Conservation (phyloP, 805 yeast genomes). For the Candida succiphila region DNA sequence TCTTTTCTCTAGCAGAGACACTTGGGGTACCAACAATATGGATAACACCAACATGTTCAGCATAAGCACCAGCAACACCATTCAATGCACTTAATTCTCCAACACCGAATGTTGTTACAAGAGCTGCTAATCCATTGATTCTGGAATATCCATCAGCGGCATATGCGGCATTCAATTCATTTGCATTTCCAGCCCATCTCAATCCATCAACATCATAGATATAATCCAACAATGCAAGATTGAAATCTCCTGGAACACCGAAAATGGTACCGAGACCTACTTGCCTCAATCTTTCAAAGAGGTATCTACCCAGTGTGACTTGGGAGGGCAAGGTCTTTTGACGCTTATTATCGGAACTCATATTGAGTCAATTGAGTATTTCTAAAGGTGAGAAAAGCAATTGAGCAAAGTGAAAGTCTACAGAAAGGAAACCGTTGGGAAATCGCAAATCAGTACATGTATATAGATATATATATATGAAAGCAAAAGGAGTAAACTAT, state of each 20-base stretch:
- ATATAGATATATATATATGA: too few species aligned
- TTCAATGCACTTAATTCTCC: slow-evolving; percentile 81
- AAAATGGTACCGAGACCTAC: slow-evolving; percentile 61
- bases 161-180: slow-evolving; percentile 82
- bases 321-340: slow-evolving; percentile 11
- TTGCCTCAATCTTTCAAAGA: slow-evolving; percentile 72
- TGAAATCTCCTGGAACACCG: slow-evolving; percentile 81
- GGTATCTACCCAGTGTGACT: slow-evolving; percentile 64
- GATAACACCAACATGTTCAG: slow-evolving; percentile 79
- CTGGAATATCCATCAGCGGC: slow-evolving; percentile 87
- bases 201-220: slow-evolving; percentile 65
- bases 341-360: slow-evolving; percentile 1
- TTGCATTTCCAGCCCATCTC: slow-evolving; percentile 88
- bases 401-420: too few species aligned
- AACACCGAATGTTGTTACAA: slow-evolving; percentile 84
- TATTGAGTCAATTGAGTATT: not conserved
- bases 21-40: slow-evolving; percentile 87
- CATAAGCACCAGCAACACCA: slow-evolving; percentile 83
- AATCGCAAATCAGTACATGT: too few species aligned
- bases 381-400: not conserved
- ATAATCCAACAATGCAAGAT: slow-evolving; percentile 60
- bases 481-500: too few species aligned
- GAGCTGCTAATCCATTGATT: slow-evolving; percentile 63
- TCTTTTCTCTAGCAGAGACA: slow-evolving; percentile 59
- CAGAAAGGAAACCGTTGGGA: too few species aligned